Base-by-base conservation (phyloP, 176 grass and related monocot species). In the Pharus latifolius region DNA sequence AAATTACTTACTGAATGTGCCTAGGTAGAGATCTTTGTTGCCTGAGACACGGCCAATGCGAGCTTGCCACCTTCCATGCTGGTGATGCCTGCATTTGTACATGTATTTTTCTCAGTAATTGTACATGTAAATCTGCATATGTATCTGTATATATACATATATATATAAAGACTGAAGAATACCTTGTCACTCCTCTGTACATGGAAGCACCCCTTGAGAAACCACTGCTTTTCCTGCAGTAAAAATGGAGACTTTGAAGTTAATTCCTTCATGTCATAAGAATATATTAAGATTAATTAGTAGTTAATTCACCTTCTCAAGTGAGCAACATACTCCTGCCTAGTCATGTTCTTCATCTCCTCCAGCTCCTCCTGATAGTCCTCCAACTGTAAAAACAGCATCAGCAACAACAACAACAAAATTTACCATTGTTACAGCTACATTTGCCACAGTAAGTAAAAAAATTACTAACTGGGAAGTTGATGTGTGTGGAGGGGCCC, bases 11-110 rank as follows among this genome's bases (percentile, higher is more conserved):
- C 95, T 93, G 91, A 95, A 99, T 0, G 96, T 99, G 80, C 96
- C 96, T 42, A 99, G 90, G 78, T 99, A 99, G 87, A 99, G 96
- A 81, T 99, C 96, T 75, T 99, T 99, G 87, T 99, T 99, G 60
- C 96, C 96, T 43, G 96, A 92, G 71, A 99, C 96, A 51, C 96
- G 72, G 22, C 96, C 96, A 41, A 99, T 99, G 75, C 96, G 84
- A 17, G 96, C 96, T 87, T 99, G 96, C 96, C 96, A 99, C 49
- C 96, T 76, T 18, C 96, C 90, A 77, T 99, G 96, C 68, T 99
- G 96, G 65, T 99, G 96, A 64, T 99, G 96, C 76, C 96, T 95
- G 75, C 45, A 79, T 22, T 76, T 31, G 20, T 1, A 3, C 14
- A 6, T n/a, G 25, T 7, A 15, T n/a, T n/a, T n/a, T n/a, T n/a